Percentiles rank a stretch among this genome's conserved stretches.
Evolutionary conservation across 2,329 filamentous ascomycete species (phyloP).

Genomic region (Fusarium vanettenii): DNA sequence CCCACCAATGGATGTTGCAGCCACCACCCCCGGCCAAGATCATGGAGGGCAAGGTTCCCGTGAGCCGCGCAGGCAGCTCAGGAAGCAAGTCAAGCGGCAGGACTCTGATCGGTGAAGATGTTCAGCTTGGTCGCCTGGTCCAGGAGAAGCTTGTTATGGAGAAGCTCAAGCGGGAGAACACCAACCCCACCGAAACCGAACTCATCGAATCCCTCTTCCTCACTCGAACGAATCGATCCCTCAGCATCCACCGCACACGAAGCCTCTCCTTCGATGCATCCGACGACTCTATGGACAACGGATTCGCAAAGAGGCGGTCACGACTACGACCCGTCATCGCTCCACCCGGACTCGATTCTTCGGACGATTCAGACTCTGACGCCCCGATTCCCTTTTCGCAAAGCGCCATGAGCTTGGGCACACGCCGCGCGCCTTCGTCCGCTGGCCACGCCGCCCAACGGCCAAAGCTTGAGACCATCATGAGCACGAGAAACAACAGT

Average conservation of each 20-base stretch:
- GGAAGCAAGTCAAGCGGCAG: slow-evolving; percentile 62
- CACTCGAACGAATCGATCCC: slow-evolving; percentile 46
- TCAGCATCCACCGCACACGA: slow-evolving; percentile 49
- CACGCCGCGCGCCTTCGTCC: slow-evolving; percentile 35
- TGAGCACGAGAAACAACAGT: slow-evolving; percentile 53
- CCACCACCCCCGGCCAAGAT: slow-evolving; percentile 89
- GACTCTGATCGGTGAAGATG: slow-evolving; percentile 56
- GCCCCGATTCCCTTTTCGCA: slow-evolving; percentile 37
- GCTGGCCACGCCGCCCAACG: slow-evolving; percentile 52
- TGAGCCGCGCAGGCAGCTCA: slow-evolving; percentile 71
- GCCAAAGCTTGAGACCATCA: slow-evolving; percentile 60
- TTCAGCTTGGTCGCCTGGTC: slow-evolving; percentile 56
- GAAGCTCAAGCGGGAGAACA: slow-evolving; percentile 56
- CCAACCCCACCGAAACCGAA: slow-evolving; percentile 55
- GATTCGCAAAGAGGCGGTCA: slow-evolving; percentile 43
- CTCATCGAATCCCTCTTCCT: slow-evolving; percentile 57
- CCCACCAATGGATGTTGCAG: slow-evolving; percentile 91
- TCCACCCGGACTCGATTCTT: slow-evolving; percentile 47
- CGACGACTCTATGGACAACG: slow-evolving; percentile 48
- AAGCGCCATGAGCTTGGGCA: slow-evolving; percentile 40
- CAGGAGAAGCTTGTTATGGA: slow-evolving; percentile 60
- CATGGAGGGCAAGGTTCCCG: slow-evolving; percentile 87
- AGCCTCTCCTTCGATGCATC: slow-evolving; percentile 54
- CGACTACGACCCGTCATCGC: slow-evolving; percentile 45
- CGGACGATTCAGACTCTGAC: slow-evolving; percentile 49